Conservation (phyloP, 768 basidiomycete species). For the Flagelloscypha sp. region DNA sequence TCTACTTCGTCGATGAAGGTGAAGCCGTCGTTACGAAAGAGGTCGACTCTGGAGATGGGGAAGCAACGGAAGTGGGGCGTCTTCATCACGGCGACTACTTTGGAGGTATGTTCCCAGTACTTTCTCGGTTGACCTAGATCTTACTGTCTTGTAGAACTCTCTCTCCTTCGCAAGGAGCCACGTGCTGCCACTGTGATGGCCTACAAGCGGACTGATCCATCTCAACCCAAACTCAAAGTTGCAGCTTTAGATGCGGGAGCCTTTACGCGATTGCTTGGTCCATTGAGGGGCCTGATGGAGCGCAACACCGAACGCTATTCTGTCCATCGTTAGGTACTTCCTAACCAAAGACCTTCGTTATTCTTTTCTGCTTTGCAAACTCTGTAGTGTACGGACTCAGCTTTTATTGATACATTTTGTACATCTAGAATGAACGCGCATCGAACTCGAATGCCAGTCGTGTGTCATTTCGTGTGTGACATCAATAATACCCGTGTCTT, state of each 20-base stretch:
- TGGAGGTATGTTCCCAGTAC: slow-evolving; percentile 59
- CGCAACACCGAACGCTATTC: no score
- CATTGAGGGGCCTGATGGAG: slow-evolving; percentile 89
- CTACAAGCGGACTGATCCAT: slow-evolving; percentile 37
- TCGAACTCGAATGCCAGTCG: no score
- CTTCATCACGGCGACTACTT: slow-evolving; percentile 94
- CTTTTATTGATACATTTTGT: no score
- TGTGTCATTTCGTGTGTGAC: no score
- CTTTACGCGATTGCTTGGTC: slow-evolving; percentile 90
- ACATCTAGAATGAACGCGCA: no score
- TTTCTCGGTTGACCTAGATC: slow-evolving; percentile 2
- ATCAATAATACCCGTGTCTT: no score
- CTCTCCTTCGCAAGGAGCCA: slow-evolving; percentile 79
- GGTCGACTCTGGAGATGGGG: slow-evolving; percentile 49
- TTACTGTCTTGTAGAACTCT: slow-evolving; percentile 61
- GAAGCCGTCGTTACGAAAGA: slow-evolving; percentile 81
- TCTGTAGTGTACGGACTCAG: no score
- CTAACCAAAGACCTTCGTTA: no score
- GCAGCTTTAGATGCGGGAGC: slow-evolving; percentile 89
- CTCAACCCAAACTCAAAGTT: slow-evolving; percentile 71
- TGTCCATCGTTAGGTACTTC: no score
- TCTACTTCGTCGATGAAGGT: slow-evolving; percentile 96
- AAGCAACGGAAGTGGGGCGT: slow-evolving; percentile 61
- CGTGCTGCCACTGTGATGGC: slow-evolving; percentile 97
- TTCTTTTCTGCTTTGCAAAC: no score